Conservation (phyloP, 352 stramenopile species). For the Phytophthora chlamydospora region DNA sequence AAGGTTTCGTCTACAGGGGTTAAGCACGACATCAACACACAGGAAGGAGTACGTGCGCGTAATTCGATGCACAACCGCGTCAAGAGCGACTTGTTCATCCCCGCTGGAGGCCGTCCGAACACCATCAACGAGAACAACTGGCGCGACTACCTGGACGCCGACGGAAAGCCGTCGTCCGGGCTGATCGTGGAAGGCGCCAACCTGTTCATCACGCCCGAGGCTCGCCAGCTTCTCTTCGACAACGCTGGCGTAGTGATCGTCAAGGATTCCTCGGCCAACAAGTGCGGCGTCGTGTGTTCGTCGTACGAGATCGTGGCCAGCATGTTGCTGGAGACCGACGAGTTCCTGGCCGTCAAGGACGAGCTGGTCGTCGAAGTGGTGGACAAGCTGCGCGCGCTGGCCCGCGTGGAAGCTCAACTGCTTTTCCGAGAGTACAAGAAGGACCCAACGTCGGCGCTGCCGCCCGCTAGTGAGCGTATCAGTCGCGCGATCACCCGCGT, state of each 20-base stretch:
- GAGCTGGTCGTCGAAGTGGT: slow-evolving; percentile 94
- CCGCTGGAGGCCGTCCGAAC: slow-evolving; percentile 78
- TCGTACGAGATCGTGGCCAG: slow-evolving; percentile 91
- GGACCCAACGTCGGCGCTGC: slow-evolving; percentile 82
- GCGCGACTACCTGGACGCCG: slow-evolving; percentile 63
- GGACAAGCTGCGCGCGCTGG: slow-evolving; percentile 93
- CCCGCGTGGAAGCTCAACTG: slow-evolving; percentile 95
- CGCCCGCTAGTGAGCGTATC: slow-evolving; percentile 95
- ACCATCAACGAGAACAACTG: slow-evolving; percentile 91
- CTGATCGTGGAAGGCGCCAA: slow-evolving; percentile 89
- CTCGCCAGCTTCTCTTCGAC: slow-evolving; percentile 93
- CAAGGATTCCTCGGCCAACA: slow-evolving; percentile 97
- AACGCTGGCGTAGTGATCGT: slow-evolving; percentile 96
- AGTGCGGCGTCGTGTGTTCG: slow-evolving; percentile 86
- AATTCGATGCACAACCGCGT: slow-evolving; percentile 99
- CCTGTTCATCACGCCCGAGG: slow-evolving; percentile 86
- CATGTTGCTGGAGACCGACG: slow-evolving; percentile 96
- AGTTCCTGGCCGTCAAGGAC: slow-evolving; percentile 97
- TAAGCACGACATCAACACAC: slow-evolving; percentile 86
- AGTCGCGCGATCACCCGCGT: slow-evolving; percentile 95
- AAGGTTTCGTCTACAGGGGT: slow-evolving; percentile 59
- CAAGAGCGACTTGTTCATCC: slow-evolving; percentile 88
- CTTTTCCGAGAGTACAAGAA: slow-evolving; percentile 98
- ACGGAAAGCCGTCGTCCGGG: slow-evolving; percentile 79
- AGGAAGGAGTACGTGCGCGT: slow-evolving; percentile 88